Evolutionary conservation across 805 yeast genomes (phyloP).

Genomic region (Starmerella floris): DNA sequence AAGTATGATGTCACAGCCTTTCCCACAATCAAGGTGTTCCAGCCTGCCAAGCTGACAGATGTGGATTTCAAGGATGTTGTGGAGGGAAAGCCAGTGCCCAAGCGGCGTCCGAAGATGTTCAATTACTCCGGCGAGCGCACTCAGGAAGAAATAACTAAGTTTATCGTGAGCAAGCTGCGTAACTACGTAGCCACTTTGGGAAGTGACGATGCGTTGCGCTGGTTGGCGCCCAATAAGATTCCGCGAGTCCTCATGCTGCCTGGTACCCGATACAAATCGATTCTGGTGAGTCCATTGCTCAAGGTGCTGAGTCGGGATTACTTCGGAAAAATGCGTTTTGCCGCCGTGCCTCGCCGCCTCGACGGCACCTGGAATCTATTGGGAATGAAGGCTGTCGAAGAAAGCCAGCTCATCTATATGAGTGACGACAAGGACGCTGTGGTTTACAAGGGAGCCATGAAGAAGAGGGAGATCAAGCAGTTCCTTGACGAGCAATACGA

Average conservation of each 20-base stretch:
- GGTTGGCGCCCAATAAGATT: constrained; percentile 20
- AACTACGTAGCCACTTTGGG: constrained; percentile 24
- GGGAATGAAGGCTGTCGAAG: constrained; percentile 19
- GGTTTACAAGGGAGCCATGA: constrained; percentile 24
- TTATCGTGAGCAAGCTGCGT: constrained; percentile 22
- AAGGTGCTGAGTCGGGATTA: constrained; percentile 25
- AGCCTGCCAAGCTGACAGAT: constrained; percentile 56
- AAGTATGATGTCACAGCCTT: constrained; percentile 55
- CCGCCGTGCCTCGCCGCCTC: constrained; percentile 21
- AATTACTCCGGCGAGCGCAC: constrained; percentile 26
- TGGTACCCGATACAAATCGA: constrained; percentile 20
- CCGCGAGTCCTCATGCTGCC: constrained; percentile 25
- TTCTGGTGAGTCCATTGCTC: constrained; percentile 24
- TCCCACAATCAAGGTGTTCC: constrained; percentile 72
- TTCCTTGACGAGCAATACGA: constrained; percentile 23
- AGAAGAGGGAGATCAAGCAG: constrained; percentile 18
- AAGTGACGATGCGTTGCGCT: constrained; percentile 17
- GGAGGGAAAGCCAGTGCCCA: constrained; percentile 18
- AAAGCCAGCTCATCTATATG: constrained; percentile 21
- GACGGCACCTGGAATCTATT: constrained; percentile 22
- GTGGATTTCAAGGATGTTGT: constrained; percentile 22
- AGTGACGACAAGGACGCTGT: constrained; percentile 20
- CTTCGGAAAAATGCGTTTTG: constrained; percentile 24
- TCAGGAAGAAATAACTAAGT: constrained; percentile 22
- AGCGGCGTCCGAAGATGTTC: constrained; percentile 21